Conservation (phyloP, 1,284 basidiomycete genomes). For the Ganoderma sinense region DNA sequence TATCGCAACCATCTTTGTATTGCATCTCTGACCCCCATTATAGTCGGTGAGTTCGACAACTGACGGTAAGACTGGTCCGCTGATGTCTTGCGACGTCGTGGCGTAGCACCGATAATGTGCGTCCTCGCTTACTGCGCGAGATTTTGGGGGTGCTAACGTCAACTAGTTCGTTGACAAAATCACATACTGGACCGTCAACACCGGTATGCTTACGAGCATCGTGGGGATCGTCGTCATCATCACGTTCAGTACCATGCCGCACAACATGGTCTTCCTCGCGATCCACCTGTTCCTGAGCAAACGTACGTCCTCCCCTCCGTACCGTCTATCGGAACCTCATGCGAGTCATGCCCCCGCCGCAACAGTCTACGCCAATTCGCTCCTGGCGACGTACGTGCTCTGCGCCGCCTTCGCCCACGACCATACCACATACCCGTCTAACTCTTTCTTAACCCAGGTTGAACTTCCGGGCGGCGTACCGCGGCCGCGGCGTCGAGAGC, state of each 20-base stretch:
- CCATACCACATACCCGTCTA: background rate
- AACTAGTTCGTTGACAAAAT: slow-evolving; percentile 2
- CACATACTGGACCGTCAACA: slow-evolving; percentile 10
- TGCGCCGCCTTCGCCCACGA: background rate
- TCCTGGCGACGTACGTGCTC: slow-evolving; percentile 1
- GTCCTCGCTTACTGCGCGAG: background rate
- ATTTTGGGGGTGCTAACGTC: background rate
- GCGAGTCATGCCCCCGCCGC: background rate
- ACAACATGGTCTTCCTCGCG: slow-evolving; percentile 13
- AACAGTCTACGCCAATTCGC: slow-evolving; percentile 11
- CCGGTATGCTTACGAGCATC: slow-evolving; percentile 8
- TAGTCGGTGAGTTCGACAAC: background rate
- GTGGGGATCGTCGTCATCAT: slow-evolving; percentile 8
- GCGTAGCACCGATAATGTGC: slow-evolving; percentile 7
- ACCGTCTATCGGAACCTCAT: no score
- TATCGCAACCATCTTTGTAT: background rate
- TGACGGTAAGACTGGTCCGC: background rate
- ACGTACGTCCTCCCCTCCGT: background rate
- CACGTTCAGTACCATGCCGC: slow-evolving; percentile 7
- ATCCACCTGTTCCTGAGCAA: slow-evolving; percentile 9
- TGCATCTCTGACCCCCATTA: background rate
- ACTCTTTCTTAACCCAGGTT: background rate
- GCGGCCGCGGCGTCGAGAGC: background rate
- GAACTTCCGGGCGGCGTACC: background rate
- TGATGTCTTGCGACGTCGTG: background rate